Evolutionary conservation across 768 basidiomycete species (phyloP).

Genomic region (Austroboletus festivus): DNA sequence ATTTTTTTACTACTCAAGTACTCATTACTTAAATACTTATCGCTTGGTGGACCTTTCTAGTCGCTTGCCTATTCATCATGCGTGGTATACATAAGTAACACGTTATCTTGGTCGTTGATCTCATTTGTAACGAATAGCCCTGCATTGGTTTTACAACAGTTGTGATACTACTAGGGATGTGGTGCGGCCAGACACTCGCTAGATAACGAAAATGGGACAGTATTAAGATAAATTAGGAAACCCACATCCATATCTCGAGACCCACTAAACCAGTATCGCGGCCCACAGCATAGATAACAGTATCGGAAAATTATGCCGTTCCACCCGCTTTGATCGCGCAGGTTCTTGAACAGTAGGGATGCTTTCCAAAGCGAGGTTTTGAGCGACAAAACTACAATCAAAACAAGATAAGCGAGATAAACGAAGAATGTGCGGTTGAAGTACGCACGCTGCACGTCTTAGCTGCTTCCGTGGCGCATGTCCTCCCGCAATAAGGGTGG

Average conservation of each 20-base stretch:
- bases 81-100: background rate
- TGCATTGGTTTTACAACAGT: background rate
- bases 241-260: background rate
- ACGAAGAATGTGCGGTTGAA: background rate
- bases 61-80: too few species aligned
- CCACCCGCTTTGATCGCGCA: constrained; percentile 27
- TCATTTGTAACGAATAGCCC: background rate
- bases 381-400: constrained; percentile 25
- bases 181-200: background rate
- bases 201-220: constrained; percentile 6
- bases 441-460: constrained; percentile 28
- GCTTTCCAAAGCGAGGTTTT: constrained; percentile 33
- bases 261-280: background rate
- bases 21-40: too few species aligned
- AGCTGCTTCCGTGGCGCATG: constrained; percentile 50
- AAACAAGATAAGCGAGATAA: constrained; percentile 7
- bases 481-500: constrained; percentile 64
- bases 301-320: constrained; percentile 7
- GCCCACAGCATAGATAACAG: background rate
- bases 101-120: background rate
- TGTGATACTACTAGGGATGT: background rate
- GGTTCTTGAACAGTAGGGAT: constrained; percentile 33
- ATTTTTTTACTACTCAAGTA: background rate
- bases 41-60: too few species aligned
- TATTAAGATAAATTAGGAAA: constrained; percentile 22